Evolutionary conservation across 164 flowering plant species (phyloP).

Genomic region (Stephania japonica): DNA sequence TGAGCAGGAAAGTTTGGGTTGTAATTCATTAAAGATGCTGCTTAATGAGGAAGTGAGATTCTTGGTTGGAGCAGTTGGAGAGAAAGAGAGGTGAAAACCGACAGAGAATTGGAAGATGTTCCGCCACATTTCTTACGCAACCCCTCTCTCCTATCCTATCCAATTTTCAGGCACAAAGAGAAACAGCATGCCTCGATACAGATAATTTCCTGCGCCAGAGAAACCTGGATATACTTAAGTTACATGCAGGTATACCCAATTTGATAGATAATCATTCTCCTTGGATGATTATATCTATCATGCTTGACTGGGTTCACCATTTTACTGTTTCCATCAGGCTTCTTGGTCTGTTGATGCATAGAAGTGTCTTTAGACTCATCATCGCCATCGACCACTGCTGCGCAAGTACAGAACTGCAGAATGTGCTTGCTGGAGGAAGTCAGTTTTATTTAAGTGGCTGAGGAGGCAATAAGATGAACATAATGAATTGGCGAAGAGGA

Average conservation of each 20-base stretch:
- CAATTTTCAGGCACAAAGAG: conserved; percentile 50
- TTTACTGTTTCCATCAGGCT: not conserved
- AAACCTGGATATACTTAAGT: not conserved
- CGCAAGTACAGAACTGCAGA: not conserved
- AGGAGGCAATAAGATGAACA: not conserved
- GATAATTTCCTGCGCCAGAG: not conserved
- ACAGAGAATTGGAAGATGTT: conserved; percentile 30
- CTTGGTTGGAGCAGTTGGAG: conserved; percentile 46
- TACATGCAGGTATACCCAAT: not conserved
- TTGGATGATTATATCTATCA: not conserved
- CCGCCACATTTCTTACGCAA: conserved; percentile 42
- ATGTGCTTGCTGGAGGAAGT: not conserved
- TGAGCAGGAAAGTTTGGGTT: conserved; percentile 28
- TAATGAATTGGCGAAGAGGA: not conserved
- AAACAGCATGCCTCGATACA: not conserved
- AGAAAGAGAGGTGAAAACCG: conserved; percentile 47
- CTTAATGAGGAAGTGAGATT: conserved; percentile 57
- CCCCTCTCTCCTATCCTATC: conserved; percentile 71
- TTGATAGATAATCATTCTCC: not conserved
- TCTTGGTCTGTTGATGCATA: not conserved
- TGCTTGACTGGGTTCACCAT: not conserved
- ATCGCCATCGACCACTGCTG: not conserved
- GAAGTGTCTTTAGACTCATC: not conserved
- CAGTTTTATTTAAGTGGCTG: not conserved
- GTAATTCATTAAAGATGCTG: conserved; percentile 53